Percentiles rank a stretch among this genome's conserved stretches.
These are phyloP conservation scores for Trichosporon coremiiforme DNA, from an alignment of 1,284 basidiomycete species.

Conservation along the genomic window DNA sequence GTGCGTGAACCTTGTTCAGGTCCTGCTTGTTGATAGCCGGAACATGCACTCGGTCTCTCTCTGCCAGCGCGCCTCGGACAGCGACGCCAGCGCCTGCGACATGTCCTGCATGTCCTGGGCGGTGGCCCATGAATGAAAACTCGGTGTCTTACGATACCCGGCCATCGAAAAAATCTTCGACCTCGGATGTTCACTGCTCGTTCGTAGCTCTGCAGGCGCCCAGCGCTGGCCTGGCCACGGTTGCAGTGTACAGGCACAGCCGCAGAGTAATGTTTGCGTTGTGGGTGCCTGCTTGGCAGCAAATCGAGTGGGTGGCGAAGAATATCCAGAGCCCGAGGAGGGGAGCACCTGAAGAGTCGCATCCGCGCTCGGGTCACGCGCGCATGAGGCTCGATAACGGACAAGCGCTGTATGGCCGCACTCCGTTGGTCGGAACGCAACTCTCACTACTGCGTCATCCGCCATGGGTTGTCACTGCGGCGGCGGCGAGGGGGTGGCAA, in stretches of 20 bases:
- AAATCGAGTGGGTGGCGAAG: not conserved
- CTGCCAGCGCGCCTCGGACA: not conserved
- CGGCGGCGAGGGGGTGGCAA: not conserved
- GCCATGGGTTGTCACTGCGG: not conserved
- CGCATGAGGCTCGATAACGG: not conserved
- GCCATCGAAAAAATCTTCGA: not conserved
- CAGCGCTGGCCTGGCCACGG: not conserved
- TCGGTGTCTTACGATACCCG: slow-evolving; percentile 1
- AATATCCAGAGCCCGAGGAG: not conserved
- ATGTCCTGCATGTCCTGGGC: not conserved
- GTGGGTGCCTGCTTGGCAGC: not conserved
- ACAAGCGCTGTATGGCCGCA: not conserved
- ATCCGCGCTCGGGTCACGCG: slow-evolving; percentile 9
- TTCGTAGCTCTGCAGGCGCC: not conserved
- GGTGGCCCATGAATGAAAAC: slow-evolving; percentile 2
- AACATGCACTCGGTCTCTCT: not conserved
- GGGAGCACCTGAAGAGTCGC: not conserved
- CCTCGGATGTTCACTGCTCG: not conserved
- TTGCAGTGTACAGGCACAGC: not conserved
- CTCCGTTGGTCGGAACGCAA: not conserved
- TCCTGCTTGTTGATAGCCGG: slow-evolving; percentile 4
- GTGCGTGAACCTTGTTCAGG: slow-evolving; percentile 6
- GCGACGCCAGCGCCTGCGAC: slow-evolving; percentile 1
- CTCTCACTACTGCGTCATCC: not conserved
- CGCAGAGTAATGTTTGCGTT: not conserved